Evolutionary conservation across 805 yeast genomes (phyloP).

Genomic region (Candida maesae): DNA sequence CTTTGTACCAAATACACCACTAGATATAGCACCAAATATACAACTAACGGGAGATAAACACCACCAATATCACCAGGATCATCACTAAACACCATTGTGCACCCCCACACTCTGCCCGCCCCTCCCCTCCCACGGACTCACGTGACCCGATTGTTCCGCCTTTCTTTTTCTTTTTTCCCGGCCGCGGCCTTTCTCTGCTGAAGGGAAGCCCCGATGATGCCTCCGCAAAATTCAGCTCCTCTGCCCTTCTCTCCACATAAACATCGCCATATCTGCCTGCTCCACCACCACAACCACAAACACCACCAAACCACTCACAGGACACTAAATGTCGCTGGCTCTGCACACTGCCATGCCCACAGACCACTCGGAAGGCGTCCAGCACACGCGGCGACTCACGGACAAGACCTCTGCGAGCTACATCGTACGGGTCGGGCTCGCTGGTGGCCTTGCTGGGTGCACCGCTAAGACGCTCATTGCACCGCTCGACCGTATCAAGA

Average conservation of each 20-base stretch:
- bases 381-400: not conserved
- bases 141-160: not conserved
- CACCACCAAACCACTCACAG: too few relatives aligned
- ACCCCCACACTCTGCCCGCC: too few relatives aligned
- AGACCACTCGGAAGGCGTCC: not conserved
- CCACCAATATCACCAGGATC: not conserved
- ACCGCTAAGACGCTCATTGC: conserved; percentile 96
- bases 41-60: too few relatives aligned
- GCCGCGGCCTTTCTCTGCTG: too few relatives aligned
- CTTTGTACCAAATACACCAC: not conserved
- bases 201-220: not conserved
- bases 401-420: conserved; percentile 76
- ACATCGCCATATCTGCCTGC: too few relatives aligned
- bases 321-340: conserved; percentile 1
- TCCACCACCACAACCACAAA: too few relatives aligned
- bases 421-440: conserved; percentile 77
- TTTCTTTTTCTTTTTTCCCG: not conserved
- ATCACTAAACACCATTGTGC: too few relatives aligned
- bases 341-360: not conserved
- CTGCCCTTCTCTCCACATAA: too few relatives aligned
- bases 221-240: too few relatives aligned
- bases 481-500: conserved; percentile 92
- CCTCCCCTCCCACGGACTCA: too few relatives aligned
- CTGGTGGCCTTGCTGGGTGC: conserved; percentile 95
- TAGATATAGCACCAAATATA: not conserved